phyloP scores from a whole-genome alignment of 176 grass and related monocot species.

The Musa beccarii region DNA sequence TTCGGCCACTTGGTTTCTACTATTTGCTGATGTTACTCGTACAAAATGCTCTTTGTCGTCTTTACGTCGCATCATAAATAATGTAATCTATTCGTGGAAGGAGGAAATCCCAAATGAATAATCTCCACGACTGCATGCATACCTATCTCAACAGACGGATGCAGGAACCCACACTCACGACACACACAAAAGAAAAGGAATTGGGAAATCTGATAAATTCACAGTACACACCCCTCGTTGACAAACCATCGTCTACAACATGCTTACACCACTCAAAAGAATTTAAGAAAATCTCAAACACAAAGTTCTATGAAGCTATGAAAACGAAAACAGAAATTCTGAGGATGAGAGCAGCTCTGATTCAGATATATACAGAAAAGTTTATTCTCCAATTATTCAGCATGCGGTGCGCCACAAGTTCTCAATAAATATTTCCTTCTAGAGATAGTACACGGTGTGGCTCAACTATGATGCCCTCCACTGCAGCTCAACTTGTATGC shows the following conservation, averaged over 20 bases:
- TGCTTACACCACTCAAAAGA: neutral
- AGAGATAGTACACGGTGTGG: neutral
- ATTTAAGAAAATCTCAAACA: neutral
- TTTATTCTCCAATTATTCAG: slow-evolving; percentile 3
- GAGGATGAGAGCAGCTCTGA: no score
- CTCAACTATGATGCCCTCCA: slow-evolving; percentile 1
- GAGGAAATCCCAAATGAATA: no score
- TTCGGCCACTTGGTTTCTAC: no score
- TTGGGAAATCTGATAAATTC: neutral
- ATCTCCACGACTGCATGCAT: no score
- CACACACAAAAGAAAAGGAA: neutral
- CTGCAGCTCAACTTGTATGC: slow-evolving; percentile 11
- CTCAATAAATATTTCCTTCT: neutral
- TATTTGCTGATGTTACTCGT: no score
- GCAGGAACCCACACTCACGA: neutral
- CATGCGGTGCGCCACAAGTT: neutral
- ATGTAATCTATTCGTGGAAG: no score
- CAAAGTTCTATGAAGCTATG: neutral
- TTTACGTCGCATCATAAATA: no score
- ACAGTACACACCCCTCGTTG: neutral
- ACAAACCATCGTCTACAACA: neutral
- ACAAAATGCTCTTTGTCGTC: no score
- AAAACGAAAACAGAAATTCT: neutral
- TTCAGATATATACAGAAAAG: slow-evolving; percentile 1
- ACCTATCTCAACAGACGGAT: no score